Evolutionary conservation across 768 basidiomycete species (phyloP), one percentile per base, ranked within the genome.

Genomic region (Mycena albidolilacea): DNA sequence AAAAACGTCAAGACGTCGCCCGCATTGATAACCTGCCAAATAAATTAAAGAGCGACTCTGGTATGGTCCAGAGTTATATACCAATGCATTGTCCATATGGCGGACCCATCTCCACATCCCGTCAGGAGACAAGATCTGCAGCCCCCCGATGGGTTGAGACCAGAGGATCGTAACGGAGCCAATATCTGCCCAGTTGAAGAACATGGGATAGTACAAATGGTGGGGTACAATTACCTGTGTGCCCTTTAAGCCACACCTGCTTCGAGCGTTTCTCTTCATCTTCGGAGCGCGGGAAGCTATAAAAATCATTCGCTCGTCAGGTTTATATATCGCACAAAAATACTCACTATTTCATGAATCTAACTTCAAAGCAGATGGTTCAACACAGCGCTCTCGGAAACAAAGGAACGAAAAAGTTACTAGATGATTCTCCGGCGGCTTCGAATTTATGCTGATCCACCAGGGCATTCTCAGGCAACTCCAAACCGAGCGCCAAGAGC

Each of bases 201-300:
- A 14, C 1, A 7, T 8, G 5, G 19, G 7, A n/a, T 17, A 54
- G 7, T 3, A 10, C 57, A 19, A 30, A 19, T 41, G 39, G 38
- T 9, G 37, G n/a, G n/a, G n/a, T n/a, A 55, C 69, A 5, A n/a
- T n/a, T 64, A 85, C 87, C 87, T 5, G 85, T 85, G 64, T 88
- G 88, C 4, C 88, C 88, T 71, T 89, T 88, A 23, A 88, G 75
- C 87, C 87, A 89, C 5, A 89, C 85, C 54, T 86, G 81, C 23
- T 85, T 85, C 0, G 85, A 81, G 60, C 82, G 83, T 37, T 71
- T 64, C 72, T 88, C 87, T 4, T 87, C 87, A 21, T 85, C 85
- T 30, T 81, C 73, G 3, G 82, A 78, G 30, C 86, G 84, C 7
- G 85, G 43, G 1, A 48, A 63, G 23, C 52, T 8, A n/a, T n/a